Evolutionary conservation across 1,284 basidiomycete genomes (phyloP).

Genomic region (Xerocomus cyaneibrunnescens): DNA sequence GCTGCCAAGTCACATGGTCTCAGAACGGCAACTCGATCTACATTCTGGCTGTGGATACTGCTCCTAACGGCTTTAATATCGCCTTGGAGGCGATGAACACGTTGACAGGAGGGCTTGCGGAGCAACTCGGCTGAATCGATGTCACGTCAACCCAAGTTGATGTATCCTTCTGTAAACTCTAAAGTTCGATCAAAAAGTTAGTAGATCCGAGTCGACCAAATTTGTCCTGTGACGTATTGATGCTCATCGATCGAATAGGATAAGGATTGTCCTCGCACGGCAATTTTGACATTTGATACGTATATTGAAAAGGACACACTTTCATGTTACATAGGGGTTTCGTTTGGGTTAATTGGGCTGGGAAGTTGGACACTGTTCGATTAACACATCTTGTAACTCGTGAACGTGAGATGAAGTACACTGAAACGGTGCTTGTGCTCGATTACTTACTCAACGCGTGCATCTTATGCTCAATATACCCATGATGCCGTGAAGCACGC

Average conservation of each 20-base stretch:
- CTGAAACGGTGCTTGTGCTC: background rate
- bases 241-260: conserved; percentile 8
- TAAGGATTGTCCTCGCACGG: background rate
- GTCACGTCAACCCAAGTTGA: conserved; percentile 23
- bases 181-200: background rate
- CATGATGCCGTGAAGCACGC: conserved; percentile 21
- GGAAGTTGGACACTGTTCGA: background rate
- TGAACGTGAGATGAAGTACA: background rate
- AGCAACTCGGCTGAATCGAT: conserved; percentile 26
- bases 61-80: conserved; percentile 35
- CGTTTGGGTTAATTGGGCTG: background rate
- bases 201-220: too few relatives aligned
- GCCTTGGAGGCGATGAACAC: conserved; percentile 37
- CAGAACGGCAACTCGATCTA: conserved; percentile 17
- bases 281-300: background rate
- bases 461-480: conserved; percentile 25
- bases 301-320: background rate
- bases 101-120: conserved; percentile 35
- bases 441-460: background rate
- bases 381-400: background rate
- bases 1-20: conserved; percentile 34
- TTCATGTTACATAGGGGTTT: background rate
- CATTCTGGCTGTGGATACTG: conserved; percentile 36
- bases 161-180: conserved; percentile 28
- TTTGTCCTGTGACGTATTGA: background rate